Base-by-base conservation (phyloP, 441 rosid species). In the Breynia disticha region DNA sequence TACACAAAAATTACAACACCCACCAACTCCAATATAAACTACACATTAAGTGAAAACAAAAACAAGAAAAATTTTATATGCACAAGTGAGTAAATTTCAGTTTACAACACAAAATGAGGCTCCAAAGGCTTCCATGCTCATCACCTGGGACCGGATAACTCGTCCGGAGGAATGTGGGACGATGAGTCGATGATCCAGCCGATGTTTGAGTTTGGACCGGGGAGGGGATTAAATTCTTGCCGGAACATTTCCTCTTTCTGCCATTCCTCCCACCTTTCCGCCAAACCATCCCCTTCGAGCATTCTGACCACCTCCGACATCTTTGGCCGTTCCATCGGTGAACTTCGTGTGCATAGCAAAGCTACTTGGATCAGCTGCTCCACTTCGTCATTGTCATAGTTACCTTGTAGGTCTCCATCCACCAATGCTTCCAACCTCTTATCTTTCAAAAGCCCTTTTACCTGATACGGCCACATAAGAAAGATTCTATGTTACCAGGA, bases 241-340 rank as follows among this genome's bases (percentile, higher is more conserved):
- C 74, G 64, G 61, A 66, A 48, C 51, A 65, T 57, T 55, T 84
- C 91, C 16, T 70, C 77, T 48, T 78, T 79, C 57, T 78, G 82
- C 90, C 85, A 84, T 44, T 77, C 82, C 61, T 78, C 76, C 96
- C 96, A 84, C 67, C 74, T 80, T 69, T 80, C 76, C 9, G 78
- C 81, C 72, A 84, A 77, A 14, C 94, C 88, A 28, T 79, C 85
- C 0, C 96, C 90, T 73, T 81, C 85, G 12, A 79, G 77, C 96
- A 87, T 79, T 61, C 84, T 79, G 2, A 79, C 87, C 11, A 84
- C 90, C 46, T 84, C 88, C 0, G 82, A 68, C 94, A 87, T 87
- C 65, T 80, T 87, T 0, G 90, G 96, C 35, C 96, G 73, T 63
- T 79, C 87, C 76, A 66, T 9, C 13, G 90, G 71, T 12, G 80